Percentiles rank a stretch among this genome's conserved stretches.
phyloP scores from a whole-genome alignment of 768 basidiomycete genomes.

The Stropharia rugosoannulata region DNA sequence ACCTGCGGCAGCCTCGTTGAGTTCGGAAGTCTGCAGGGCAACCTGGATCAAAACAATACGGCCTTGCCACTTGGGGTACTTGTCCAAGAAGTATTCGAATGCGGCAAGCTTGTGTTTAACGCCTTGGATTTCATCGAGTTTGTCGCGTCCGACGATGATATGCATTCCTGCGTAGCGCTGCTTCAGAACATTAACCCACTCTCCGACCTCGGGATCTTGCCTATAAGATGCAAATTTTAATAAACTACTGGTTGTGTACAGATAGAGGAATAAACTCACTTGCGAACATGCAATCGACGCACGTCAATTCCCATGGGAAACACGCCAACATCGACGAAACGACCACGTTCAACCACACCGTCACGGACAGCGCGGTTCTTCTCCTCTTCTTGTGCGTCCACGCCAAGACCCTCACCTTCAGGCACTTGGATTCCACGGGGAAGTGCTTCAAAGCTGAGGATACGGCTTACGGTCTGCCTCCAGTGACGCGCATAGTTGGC shows the following conservation, averaged over 20 bases:
- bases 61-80: slow-evolving; percentile 76
- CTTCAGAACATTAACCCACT: slow-evolving; percentile 78
- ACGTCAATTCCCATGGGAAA: slow-evolving; percentile 93
- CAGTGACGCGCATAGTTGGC: slow-evolving; percentile 83
- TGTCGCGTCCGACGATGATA: slow-evolving; percentile 85
- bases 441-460: slow-evolving; percentile 75
- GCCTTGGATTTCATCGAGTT: slow-evolving; percentile 86
- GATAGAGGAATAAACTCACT: slow-evolving; percentile 32
- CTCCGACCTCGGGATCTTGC: slow-evolving; percentile 71
- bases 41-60: slow-evolving; percentile 87
- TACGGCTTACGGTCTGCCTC: slow-evolving; percentile 80
- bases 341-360: slow-evolving; percentile 36
- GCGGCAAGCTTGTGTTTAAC: slow-evolving; percentile 82
- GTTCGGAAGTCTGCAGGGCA: slow-evolving; percentile 78
- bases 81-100: slow-evolving; percentile 80
- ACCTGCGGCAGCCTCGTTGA: slow-evolving; percentile 72
- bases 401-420: slow-evolving; percentile 31
- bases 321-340: slow-evolving; percentile 85
- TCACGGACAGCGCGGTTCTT: slow-evolving; percentile 21
- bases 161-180: slow-evolving; percentile 87
- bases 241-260: not conserved
- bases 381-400: slow-evolving; percentile 11
- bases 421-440: slow-evolving; percentile 78
- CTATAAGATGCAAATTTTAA: slow-evolving; percentile 29
- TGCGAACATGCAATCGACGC: slow-evolving; percentile 59